Evolutionary conservation across 176 grass and related monocot genomes (phyloP).

Genomic region (Musa acuminata): DNA sequence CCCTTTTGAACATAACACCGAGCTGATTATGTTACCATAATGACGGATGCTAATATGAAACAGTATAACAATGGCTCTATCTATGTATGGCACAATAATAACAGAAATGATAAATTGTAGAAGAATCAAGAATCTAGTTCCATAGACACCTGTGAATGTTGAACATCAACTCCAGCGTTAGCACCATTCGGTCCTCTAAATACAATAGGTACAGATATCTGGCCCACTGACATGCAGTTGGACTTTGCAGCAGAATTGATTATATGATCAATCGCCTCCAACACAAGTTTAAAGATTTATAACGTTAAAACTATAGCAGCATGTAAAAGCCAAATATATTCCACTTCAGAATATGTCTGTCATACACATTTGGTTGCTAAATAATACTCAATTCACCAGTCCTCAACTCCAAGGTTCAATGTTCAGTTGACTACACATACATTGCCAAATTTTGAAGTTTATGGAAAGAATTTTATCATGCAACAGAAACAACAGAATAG

Average conservation of each 20-base stretch:
- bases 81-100: neutral
- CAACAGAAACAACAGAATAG: no score
- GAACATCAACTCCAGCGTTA: constrained; percentile 92
- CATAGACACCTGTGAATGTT: constrained; percentile 74
- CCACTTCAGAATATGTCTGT: neutral
- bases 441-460: neutral
- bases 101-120: neutral
- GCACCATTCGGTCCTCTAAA: constrained; percentile 93
- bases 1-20: neutral
- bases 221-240: constrained; percentile 94
- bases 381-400: neutral
- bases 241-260: constrained; percentile 98
- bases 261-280: constrained; percentile 98
- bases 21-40: neutral
- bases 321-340: neutral
- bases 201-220: constrained; percentile 82
- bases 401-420: neutral
- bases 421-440: neutral
- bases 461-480: neutral
- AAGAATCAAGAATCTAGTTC: neutral
- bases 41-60: neutral
- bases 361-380: neutral
- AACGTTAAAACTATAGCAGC: neutral
- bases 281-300: constrained; percentile 1
- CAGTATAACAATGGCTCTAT: neutral